Percentiles rank a stretch among this genome's conserved stretches.
These are phyloP conservation scores for Eucommia ulmoides DNA, from an alignment of 257 asterid species.

Conservation along the genomic window DNA sequence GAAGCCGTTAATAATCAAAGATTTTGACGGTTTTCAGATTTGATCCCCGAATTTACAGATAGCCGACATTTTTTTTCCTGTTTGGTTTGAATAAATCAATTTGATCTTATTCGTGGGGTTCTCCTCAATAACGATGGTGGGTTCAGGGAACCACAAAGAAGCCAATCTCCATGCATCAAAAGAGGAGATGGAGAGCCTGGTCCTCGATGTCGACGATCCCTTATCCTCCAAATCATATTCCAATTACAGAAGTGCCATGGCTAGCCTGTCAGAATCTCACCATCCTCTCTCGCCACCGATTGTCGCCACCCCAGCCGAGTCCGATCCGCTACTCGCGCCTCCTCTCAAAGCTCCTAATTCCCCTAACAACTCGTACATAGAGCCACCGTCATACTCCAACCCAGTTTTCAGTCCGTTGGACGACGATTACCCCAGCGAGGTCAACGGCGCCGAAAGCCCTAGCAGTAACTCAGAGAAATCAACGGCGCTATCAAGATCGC, in stretches of 20 bases:
- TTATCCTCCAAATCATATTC: conserved; percentile 51
- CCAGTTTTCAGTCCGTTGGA: conserved; percentile 27
- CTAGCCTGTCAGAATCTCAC: conserved; percentile 41
- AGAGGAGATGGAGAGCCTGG: conserved; percentile 48
- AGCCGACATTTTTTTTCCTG: too few relatives aligned
- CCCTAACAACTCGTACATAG: conserved; percentile 16
- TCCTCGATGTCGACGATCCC: conserved; percentile 33
- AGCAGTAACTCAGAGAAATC: conserved; percentile 11
- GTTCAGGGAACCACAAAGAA: conserved; percentile 19
- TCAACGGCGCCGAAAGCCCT: conserved; percentile 32
- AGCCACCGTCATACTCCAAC: conserved; percentile 40
- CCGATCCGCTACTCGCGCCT: conserved; percentile 57
- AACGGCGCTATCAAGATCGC: conserved; percentile 22
- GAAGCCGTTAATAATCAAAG: too few relatives aligned
- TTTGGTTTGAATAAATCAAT: too few relatives aligned
- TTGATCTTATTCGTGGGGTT: too few relatives aligned
- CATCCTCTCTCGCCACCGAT: conserved; percentile 34
- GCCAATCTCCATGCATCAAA: conserved; percentile 13
- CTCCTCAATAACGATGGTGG: conserved; percentile 40
- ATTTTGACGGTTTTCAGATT: too few relatives aligned
- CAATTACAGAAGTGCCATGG: conserved; percentile 62
- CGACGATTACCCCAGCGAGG: conserved; percentile 18
- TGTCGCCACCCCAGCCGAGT: conserved; percentile 28
- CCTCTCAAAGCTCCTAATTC: conserved; percentile 7
- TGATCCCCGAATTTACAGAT: too few relatives aligned